A percentile compares a stretch with the other conserved stretches of the same genome.
These are phyloP conservation scores for Lactifluus volemus DNA, from an alignment of 768 basidiomycete species.

Conservation along the genomic window DNA sequence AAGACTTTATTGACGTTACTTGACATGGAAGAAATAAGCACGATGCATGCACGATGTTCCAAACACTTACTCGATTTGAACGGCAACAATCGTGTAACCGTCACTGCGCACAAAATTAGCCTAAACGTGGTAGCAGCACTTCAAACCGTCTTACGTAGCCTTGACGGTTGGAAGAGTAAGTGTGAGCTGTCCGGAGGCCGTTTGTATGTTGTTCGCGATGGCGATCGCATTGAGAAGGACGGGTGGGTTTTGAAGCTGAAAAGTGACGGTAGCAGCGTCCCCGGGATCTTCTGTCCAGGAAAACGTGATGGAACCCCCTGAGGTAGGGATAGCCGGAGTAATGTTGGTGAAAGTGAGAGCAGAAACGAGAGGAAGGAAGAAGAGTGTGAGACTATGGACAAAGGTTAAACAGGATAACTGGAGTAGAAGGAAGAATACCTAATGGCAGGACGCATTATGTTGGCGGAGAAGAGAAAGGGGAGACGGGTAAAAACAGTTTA, in stretches of 20 bases:
- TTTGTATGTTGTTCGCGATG: conserved; percentile 15
- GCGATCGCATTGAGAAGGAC: conserved; percentile 12
- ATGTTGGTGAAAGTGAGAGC: neutral
- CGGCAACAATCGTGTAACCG: conserved; percentile 13
- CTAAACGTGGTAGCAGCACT: neutral
- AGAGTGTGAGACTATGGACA: conserved; percentile 1
- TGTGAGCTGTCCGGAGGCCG: neutral
- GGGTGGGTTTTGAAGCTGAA: conserved; percentile 2
- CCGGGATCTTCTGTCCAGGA: neutral
- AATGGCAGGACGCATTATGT: neutral
- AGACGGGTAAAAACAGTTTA: neutral
- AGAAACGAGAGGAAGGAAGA: conserved; percentile 16
- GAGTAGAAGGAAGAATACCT: neutral
- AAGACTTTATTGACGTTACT: conserved; percentile 6
- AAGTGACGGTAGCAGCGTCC: neutral
- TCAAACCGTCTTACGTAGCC: neutral
- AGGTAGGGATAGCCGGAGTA: neutral
- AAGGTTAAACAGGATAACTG: neutral
- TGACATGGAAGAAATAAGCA: neutral
- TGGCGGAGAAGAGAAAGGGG: neutral
- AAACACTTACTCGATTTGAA: conserved; percentile 8
- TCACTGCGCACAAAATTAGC: neutral
- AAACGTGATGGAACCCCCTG: conserved; percentile 6
- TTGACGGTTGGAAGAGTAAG: conserved; percentile 7
- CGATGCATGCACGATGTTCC: neutral